A percentile compares a stretch with the other conserved stretches of the same genome.
These are phyloP conservation scores for Annulohypoxylon stygium DNA, from an alignment of 495 filamentous ascomycete genomes.

Conservation along the genomic window DNA sequence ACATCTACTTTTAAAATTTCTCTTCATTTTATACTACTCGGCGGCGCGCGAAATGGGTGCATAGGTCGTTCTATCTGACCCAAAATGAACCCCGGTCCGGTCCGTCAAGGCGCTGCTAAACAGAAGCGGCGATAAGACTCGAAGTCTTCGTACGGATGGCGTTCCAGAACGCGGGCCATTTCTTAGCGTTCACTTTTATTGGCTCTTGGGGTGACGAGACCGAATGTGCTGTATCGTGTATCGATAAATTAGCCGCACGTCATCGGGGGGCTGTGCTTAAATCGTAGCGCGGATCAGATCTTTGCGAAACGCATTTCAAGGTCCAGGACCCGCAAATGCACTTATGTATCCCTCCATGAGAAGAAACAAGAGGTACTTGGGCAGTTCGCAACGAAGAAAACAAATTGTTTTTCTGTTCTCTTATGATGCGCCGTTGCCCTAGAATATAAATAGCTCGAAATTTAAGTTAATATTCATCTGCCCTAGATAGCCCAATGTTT, in stretches of 20 bases:
- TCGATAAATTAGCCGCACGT: slow-evolving; percentile 40
- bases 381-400: background rate
- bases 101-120: background rate
- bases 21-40: background rate
- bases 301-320: slow-evolving; percentile 30
- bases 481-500: background rate
- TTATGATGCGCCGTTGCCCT: background rate
- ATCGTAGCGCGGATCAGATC: slow-evolving; percentile 38
- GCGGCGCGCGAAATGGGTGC: background rate
- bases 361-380: background rate
- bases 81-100: background rate
- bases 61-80: background rate
- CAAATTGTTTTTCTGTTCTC: background rate
- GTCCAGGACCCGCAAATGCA: slow-evolving; percentile 19
- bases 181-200: slow-evolving; percentile 24
- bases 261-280: slow-evolving; percentile 34
- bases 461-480: background rate
- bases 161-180: slow-evolving; percentile 25
- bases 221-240: slow-evolving; percentile 16
- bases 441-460: background rate
- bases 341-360: background rate
- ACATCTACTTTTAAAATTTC: background rate
- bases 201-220: slow-evolving; percentile 12
- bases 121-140: slow-evolving; percentile 6
- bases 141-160: background rate